Percentiles rank a stretch among this genome's conserved stretches.
phyloP scores from a whole-genome alignment of 2,329 filamentous ascomycete species.

The Monilinia fructicola region DNA sequence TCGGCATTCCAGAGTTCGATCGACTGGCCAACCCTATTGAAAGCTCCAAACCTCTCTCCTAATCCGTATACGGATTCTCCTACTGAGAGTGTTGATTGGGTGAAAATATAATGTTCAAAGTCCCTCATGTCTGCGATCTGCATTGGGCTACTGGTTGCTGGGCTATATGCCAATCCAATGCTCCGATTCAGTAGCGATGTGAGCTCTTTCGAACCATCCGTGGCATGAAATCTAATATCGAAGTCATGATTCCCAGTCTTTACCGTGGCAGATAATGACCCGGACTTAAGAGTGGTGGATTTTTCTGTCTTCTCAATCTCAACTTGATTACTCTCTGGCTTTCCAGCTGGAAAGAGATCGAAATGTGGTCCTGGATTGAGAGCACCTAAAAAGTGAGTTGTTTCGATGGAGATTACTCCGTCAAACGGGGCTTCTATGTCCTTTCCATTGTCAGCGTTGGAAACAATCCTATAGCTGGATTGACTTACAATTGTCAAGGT shows the following conservation, averaged over 20 bases:
- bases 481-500: conserved; percentile 52
- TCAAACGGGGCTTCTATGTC: conserved; percentile 58
- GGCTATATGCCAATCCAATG: conserved; percentile 57
- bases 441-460: conserved; percentile 35
- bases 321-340: conserved; percentile 43
- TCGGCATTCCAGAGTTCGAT: conserved; percentile 65
- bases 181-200: conserved; percentile 57
- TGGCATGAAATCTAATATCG: conserved; percentile 55
- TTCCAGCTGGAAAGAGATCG: conserved; percentile 56
- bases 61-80: conserved; percentile 72
- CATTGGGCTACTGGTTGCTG: conserved; percentile 52
- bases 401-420: conserved; percentile 59
- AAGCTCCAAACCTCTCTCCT: conserved; percentile 73
- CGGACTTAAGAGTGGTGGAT: conserved; percentile 52
- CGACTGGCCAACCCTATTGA: conserved; percentile 72
- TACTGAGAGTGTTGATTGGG: conserved; percentile 54
- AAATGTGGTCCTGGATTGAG: conserved; percentile 55
- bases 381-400: conserved; percentile 57
- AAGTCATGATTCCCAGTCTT: conserved; percentile 51
- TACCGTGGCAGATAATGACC: conserved; percentile 53
- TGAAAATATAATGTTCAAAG: conserved; percentile 57
- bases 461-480: background rate
- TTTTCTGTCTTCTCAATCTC: conserved; percentile 45
- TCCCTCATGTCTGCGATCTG: conserved; percentile 54
- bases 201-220: conserved; percentile 50